These are phyloP conservation scores for Gossypium longicalyx DNA, from an alignment of 345 rosid genomes.

Conservation along the genomic window DNA sequence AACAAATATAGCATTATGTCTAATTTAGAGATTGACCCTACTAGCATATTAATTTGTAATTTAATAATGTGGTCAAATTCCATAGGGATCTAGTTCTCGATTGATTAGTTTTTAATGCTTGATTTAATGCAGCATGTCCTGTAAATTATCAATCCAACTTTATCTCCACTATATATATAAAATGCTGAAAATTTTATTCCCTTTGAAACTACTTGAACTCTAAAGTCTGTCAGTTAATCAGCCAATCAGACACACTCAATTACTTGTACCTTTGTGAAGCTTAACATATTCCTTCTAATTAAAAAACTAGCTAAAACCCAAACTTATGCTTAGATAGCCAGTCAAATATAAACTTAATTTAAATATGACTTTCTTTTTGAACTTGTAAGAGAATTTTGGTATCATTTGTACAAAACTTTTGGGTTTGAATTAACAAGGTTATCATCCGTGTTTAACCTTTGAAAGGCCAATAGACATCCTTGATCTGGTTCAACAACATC, in stretches of 20 bases:
- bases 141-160: not conserved
- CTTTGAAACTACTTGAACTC: constrained; percentile 12
- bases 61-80: constrained; percentile 15
- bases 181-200: constrained; percentile 6
- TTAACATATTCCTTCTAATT: constrained; percentile 10
- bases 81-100: constrained; percentile 18
- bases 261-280: constrained; percentile 11
- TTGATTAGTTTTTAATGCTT: not conserved
- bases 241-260: constrained; percentile 1
- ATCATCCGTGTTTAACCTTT: constrained; percentile 24
- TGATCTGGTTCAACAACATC: constrained; percentile 21
- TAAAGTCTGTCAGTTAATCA: not conserved
- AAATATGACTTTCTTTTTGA: constrained; percentile 9
- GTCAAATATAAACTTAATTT: constrained; percentile 7
- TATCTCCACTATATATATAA: constrained; percentile 6
- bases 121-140: not conserved
- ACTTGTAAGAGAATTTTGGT: constrained; percentile 26
- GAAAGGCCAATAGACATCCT: constrained; percentile 17
- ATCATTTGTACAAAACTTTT: constrained; percentile 16
- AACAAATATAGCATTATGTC: not conserved
- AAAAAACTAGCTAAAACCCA: constrained; percentile 6
- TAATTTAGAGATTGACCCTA: not conserved
- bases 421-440: constrained; percentile 16
- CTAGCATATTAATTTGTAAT: not conserved
- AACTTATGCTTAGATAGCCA: constrained; percentile 12